Percentiles rank a stretch among this genome's conserved stretches.
Conservation (phyloP, 2,329 filamentous ascomycete species). For the Epichloe baconii region DNA sequence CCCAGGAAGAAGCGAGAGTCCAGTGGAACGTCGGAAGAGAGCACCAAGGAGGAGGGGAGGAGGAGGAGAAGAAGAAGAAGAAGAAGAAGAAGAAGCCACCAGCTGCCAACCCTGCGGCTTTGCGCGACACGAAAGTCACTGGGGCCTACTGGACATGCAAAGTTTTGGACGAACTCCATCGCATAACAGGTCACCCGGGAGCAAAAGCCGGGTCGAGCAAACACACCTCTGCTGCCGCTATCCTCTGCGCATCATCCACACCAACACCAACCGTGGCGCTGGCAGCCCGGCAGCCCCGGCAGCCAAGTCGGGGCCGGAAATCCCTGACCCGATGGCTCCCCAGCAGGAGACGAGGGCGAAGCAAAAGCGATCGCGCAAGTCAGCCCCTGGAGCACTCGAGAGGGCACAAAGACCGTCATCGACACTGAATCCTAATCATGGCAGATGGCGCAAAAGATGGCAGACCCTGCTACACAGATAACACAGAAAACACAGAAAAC, state of each 20-base stretch:
- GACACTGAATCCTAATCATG: constrained; percentile 25
- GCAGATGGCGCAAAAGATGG: constrained; percentile 15
- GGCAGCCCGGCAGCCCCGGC: neutral
- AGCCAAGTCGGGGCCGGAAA: too few relatives aligned
- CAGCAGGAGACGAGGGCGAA: constrained; percentile 12
- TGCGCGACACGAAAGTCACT: constrained; percentile 32
- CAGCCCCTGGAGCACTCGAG: constrained; percentile 24
- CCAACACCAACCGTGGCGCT: constrained; percentile 7
- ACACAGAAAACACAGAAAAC: neutral
- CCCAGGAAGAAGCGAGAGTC: constrained; percentile 24
- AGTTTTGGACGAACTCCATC: constrained; percentile 26
- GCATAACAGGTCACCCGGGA: constrained; percentile 17
- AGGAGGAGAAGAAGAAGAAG: constrained; percentile 24
- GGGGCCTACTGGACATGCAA: constrained; percentile 32
- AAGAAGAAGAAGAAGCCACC: constrained; percentile 12
- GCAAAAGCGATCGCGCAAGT: constrained; percentile 24
- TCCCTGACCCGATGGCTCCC: neutral
- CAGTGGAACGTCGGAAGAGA: constrained; percentile 11
- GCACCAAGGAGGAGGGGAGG: constrained; percentile 20
- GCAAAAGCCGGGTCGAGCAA: neutral
- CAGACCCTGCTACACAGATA: neutral
- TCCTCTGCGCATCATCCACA: constrained; percentile 9
- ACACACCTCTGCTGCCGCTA: constrained; percentile 4
- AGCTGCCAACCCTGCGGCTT: constrained; percentile 26
- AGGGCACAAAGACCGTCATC: constrained; percentile 17